phyloP scores from a whole-genome alignment of 306 rosid species.

The Betula pendula region DNA sequence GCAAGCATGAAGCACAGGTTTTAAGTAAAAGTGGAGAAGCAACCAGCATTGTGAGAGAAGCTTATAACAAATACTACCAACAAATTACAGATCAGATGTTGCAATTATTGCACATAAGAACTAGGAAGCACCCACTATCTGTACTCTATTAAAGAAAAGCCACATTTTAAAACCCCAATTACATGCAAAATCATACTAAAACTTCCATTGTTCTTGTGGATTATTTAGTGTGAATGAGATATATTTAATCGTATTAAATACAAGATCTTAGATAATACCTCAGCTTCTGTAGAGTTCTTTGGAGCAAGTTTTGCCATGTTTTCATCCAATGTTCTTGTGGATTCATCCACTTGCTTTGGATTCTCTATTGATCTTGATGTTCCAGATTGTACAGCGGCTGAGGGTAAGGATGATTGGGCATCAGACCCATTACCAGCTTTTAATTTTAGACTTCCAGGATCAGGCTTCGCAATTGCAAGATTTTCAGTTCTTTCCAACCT shows the following conservation, averaged over 20 bases:
- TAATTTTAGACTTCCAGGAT: slow-evolving; percentile 62
- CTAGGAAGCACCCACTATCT: background rate
- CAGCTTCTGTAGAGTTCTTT: slow-evolving; percentile 51
- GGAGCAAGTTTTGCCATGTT: slow-evolving; percentile 46
- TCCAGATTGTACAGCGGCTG: slow-evolving; percentile 55
- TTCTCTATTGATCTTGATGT: slow-evolving; percentile 62
- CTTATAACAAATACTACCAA: background rate
- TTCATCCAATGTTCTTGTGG: slow-evolving; percentile 58
- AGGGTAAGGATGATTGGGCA: slow-evolving; percentile 54
- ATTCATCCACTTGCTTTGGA: slow-evolving; percentile 71
- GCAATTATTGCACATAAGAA: background rate
- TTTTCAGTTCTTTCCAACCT: slow-evolving; percentile 66
- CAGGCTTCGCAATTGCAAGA: slow-evolving; percentile 52
- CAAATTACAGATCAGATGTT: background rate
- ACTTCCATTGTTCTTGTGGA: background rate
- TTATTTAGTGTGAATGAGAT: slow-evolving; percentile 5
- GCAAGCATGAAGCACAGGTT: background rate
- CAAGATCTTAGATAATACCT: slow-evolving; percentile 50
- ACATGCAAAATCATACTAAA: background rate
- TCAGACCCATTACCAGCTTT: slow-evolving; percentile 75
- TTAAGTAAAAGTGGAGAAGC: slow-evolving; percentile 1
- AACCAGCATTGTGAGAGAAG: background rate
- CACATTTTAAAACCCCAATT: background rate
- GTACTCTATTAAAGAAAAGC: background rate
- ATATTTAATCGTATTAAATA: slow-evolving; percentile 15